Base-by-base conservation (phyloP, 306 rosid genomes). In the Rosa lucieae region DNA sequence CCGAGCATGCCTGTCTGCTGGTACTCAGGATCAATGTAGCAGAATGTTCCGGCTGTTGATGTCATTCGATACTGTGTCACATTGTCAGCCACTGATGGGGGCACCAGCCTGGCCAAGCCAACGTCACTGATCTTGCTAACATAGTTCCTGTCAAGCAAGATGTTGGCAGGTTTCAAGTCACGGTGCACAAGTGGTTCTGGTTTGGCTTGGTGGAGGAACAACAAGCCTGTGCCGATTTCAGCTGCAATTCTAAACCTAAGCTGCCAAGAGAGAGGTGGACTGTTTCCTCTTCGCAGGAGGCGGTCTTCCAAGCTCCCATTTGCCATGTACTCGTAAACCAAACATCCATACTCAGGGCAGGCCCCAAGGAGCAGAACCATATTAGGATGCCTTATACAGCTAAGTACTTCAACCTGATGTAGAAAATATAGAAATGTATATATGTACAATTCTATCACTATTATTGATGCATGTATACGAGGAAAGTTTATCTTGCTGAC, bases 351-450 rank as follows among this genome's bases (percentile, higher is more conserved):
- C 74, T 94, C 99, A 1, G 99, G 99, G 78, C 99, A 94, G 58
- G 99, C 99, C 74, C 99, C 99, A 3, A 94, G 86, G 55, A 94
- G 99, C 53, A 94, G 97, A 71, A 94, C 99, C 97, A 94, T 94
- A 93, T 94, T 89, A 10, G 99, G 99, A 86, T 94, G 99, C 62
- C 99, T 82, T 78, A 94, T 94, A 83, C 92, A 87, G 87, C 97
- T 91, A 17, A 94, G 80, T 69, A 94, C 93, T 85, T 94, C 97
- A 85, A 94, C 92, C 98, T 94, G 86, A 76, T 21, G 35, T 78
- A 63, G 62, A 51, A 61, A 37, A 39, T 4, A 9, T 17, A 68
- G 8, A 68, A 39, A 17, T 8, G 14, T 40, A 1, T 26, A 26
- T 26, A 17, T 32, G 10, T 49, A 17, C 18, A 21, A 53, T 53